phyloP scores from a whole-genome alignment of 352 stramenopile species.

The Globisporangium orthogonon region DNA sequence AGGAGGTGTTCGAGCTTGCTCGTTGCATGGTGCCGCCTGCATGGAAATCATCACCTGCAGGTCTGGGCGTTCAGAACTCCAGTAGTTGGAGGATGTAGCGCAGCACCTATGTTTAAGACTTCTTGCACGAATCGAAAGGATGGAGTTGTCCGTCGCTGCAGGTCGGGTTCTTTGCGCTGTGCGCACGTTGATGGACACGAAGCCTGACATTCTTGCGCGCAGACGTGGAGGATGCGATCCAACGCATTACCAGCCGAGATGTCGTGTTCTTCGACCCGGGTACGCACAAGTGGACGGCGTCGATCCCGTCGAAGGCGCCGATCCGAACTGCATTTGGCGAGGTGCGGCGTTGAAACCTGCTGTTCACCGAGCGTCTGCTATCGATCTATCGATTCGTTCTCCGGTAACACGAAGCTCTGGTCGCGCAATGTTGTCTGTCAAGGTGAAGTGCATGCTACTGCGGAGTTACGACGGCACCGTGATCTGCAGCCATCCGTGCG shows the following conservation, averaged over 20 bases:
- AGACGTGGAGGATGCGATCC: conserved; percentile 50
- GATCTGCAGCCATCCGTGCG: conserved; percentile 36
- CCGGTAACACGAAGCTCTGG: too few species aligned
- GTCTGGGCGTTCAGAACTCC: too few species aligned
- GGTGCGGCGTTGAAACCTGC: conserved; percentile 14
- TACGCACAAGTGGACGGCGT: conserved; percentile 31
- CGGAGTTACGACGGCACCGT: conserved; percentile 44
- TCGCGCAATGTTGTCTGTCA: background rate
- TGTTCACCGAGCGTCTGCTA: background rate
- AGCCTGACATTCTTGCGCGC: background rate
- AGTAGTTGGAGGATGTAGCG: too few species aligned
- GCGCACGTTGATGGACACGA: background rate
- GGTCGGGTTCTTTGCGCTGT: background rate
- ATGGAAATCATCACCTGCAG: too few species aligned
- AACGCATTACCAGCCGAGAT: conserved; percentile 36
- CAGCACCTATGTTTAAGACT: too few species aligned
- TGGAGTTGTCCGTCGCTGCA: background rate
- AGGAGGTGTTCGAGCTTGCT: too few species aligned
- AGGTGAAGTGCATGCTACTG: conserved; percentile 37
- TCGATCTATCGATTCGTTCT: background rate
- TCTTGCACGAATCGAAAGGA: background rate
- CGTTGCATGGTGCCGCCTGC: too few species aligned
- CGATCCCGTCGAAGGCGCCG: conserved; percentile 25
- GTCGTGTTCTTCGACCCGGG: conserved; percentile 44
- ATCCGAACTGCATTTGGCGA: conserved; percentile 51